Evolutionary conservation across 148 eudicot species (phyloP).

Genomic region (Heliamphora exappendiculata): DNA sequence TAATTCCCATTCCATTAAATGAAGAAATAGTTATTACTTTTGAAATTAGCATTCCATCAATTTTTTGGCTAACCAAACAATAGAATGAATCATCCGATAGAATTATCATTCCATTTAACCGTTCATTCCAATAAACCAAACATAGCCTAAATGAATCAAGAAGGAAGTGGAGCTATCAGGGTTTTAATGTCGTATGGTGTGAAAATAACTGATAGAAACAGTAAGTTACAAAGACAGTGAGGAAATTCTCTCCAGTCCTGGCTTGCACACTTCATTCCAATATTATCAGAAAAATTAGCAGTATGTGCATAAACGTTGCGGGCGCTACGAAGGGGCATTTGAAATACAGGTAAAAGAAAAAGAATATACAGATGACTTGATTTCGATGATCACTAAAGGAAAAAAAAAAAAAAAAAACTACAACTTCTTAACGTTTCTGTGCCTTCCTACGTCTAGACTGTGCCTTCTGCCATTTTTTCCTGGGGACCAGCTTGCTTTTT

Average conservation of each 20-base stretch:
- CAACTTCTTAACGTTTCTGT: conserved; percentile 41
- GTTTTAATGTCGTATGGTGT: no score
- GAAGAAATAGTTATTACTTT: no score
- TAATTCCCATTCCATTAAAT: not conserved
- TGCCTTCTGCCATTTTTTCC: conserved; percentile 82
- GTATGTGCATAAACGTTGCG: no score
- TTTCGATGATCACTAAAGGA: not conserved
- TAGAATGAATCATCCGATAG: no score
- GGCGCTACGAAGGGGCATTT: not conserved
- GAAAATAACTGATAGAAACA: no score
- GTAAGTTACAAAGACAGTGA: not conserved
- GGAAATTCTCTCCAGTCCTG: not conserved
- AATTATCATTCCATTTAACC: not conserved
- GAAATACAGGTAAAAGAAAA: not conserved
- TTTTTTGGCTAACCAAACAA: no score
- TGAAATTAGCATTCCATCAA: no score
- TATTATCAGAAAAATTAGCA: not conserved
- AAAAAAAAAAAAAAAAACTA: not conserved
- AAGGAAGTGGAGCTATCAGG: not conserved
- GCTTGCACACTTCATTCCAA: not conserved
- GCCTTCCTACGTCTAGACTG: conserved; percentile 77
- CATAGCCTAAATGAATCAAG: no score
- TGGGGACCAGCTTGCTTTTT: conserved; percentile 72
- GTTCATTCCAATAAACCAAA: no score
- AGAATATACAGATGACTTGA: not conserved